Conservation (phyloP, 805 yeast genomes). For the Lipomyces oligophaga region DNA sequence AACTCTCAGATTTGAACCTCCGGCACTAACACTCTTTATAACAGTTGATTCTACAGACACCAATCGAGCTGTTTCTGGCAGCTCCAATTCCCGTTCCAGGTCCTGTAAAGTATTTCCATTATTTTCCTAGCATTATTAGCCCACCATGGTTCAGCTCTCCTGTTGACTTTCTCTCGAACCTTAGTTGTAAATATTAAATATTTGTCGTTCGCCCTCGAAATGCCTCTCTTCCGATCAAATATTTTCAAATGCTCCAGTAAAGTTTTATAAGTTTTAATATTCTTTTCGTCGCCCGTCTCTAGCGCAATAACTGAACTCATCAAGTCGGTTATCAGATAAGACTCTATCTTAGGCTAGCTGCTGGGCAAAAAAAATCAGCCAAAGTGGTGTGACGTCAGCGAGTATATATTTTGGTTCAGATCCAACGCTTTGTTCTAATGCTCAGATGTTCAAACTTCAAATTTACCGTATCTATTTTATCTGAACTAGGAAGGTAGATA, state of each 20-base stretch:
- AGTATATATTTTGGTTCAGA: no score
- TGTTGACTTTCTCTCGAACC: slow-evolving; percentile 1
- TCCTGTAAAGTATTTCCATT: not conserved
- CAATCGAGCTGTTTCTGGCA: not conserved
- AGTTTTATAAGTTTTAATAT: slow-evolving; percentile 18
- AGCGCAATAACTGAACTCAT: no score
- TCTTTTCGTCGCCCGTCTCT: slow-evolving; percentile 3
- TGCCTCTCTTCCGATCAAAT: slow-evolving; percentile 21
- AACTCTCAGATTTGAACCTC: not conserved
- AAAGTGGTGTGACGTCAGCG: no score
- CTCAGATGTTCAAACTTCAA: no score
- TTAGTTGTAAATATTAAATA: slow-evolving; percentile 15
- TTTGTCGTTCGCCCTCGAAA: slow-evolving; percentile 7
- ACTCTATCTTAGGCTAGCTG: no score
- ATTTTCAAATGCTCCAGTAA: slow-evolving; percentile 8
- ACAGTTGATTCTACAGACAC: not conserved
- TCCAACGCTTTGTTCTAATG: no score
- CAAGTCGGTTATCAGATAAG: no score
- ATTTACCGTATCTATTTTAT: no score
- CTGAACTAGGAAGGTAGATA: no score
- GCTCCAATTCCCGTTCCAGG: not conserved
- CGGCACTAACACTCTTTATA: not conserved
- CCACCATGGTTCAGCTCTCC: no score
- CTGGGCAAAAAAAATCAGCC: no score
- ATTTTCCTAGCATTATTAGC: not conserved